Evolutionary conservation across 352 stramenopile genomes (phyloP).

Genomic region (Globisporangium takayamanum): DNA sequence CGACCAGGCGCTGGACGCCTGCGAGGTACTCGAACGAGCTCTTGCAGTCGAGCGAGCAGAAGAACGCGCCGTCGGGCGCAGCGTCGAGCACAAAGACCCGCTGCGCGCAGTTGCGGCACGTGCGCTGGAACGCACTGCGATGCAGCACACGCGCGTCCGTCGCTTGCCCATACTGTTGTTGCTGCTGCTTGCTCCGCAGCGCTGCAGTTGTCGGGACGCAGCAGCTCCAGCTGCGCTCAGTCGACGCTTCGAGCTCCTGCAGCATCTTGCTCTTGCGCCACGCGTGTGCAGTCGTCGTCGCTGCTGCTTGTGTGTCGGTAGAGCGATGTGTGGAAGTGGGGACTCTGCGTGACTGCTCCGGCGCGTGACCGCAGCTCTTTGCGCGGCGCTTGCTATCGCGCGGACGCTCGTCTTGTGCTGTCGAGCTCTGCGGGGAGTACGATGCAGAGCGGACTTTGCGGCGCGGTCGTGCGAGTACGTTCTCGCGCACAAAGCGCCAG

Average conservation of each 20-base stretch:
- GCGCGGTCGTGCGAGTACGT: not conserved
- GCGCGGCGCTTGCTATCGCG: slow-evolving; percentile 11
- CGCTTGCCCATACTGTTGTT: slow-evolving; percentile 5
- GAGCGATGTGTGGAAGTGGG: not conserved
- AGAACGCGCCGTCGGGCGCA: slow-evolving; percentile 21
- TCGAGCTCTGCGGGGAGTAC: slow-evolving; percentile 4
- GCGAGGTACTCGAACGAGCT: slow-evolving; percentile 48
- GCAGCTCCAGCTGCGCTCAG: not conserved
- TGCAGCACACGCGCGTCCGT: slow-evolving; percentile 6
- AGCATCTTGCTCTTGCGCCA: slow-evolving; percentile 38
- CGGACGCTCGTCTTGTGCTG: not conserved
- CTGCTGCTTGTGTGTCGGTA: not conserved
- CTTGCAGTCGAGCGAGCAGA: slow-evolving; percentile 62
- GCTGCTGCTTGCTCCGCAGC: slow-evolving; percentile 4
- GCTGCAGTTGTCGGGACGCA: slow-evolving; percentile 6
- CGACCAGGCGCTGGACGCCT: slow-evolving; percentile 33
- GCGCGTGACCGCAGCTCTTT: slow-evolving; percentile 6
- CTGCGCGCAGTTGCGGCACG: slow-evolving; percentile 45
- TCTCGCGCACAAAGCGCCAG: slow-evolving; percentile 12
- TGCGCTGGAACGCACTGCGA: slow-evolving; percentile 27
- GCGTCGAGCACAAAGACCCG: slow-evolving; percentile 29
- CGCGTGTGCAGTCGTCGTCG: slow-evolving; percentile 4
- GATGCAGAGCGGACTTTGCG: slow-evolving; percentile 14
- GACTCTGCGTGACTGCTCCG: not conserved
- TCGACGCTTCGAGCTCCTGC: slow-evolving; percentile 31